Percentiles rank a stretch among this genome's conserved stretches.
Evolutionary conservation across 2,329 filamentous ascomycete species (phyloP).

Genomic region (Knufia fluminis): DNA sequence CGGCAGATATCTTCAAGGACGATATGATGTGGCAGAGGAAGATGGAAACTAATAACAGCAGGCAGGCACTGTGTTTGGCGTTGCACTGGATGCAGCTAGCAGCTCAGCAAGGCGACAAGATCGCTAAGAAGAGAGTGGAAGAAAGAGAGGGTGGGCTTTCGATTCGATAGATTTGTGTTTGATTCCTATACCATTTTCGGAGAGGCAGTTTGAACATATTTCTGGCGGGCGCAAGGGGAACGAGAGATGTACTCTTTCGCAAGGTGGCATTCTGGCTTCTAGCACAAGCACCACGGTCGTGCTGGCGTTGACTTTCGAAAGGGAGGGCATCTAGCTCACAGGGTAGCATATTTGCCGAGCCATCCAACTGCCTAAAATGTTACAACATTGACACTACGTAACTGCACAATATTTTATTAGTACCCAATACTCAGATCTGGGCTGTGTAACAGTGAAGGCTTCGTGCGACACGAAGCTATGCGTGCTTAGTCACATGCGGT

Average conservation of each 20-base stretch:
- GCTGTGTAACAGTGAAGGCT: background rate
- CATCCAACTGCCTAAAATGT: background rate
- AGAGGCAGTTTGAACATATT: background rate
- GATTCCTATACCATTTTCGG: conserved; percentile 11
- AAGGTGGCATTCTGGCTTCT: too few relatives aligned
- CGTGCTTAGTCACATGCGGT: background rate
- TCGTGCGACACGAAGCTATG: background rate
- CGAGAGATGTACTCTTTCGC: too few relatives aligned
- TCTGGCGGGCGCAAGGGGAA: background rate
- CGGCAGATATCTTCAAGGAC: conserved; percentile 82
- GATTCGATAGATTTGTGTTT: conserved; percentile 37
- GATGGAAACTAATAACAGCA: conserved; percentile 45
- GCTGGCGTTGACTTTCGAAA: background rate
- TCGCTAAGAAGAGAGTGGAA: conserved; percentile 72
- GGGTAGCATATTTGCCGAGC: too few relatives aligned
- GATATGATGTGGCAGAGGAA: conserved; percentile 56
- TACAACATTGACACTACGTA: background rate
- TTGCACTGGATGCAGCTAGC: conserved; percentile 96
- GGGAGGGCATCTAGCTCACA: too few relatives aligned
- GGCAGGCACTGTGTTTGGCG: conserved; percentile 83
- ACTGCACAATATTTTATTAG: background rate
- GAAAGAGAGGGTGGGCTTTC: conserved; percentile 56
- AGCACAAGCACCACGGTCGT: background rate
- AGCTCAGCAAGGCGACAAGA: conserved; percentile 72
- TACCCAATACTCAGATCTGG: background rate